Base-by-base conservation (phyloP, 2,329 filamentous ascomycete genomes). In the Biscogniauxia marginata region DNA sequence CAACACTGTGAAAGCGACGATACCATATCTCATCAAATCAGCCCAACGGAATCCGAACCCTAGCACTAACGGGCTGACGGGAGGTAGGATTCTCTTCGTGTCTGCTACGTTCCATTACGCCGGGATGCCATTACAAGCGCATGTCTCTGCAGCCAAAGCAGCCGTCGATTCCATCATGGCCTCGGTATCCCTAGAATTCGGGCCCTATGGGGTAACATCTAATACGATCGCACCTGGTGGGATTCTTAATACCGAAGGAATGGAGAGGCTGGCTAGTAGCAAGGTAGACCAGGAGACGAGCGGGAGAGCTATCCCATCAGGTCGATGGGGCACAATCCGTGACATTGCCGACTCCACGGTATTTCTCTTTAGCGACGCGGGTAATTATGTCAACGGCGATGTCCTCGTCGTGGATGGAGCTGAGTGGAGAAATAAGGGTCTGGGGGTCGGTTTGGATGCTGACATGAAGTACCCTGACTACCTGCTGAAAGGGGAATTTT, bases 281-380 rank as follows among this genome's bases (percentile, higher is more conserved):
- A 64, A 70, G 45, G 65, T 70, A 7, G 70, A 74, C 52, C 54
- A 63, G 49, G 65, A 70, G 21, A 63, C 71, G 39, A 69, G 73
- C 50, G 68, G 66, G 4, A 77, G 74, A 61, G 68, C 71, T 7
- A 82, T 96, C 39, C 95, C 95, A 0, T 75, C 87, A 2, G 91
- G 91, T 1, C 81, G 93, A 55, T 85, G 86, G 73, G 95, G 93
- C 6, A 84, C 84, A 0, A 85, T 96, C 22, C 89, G 88, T 62
- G 93, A 99, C 69, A 92, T 99, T 67, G 89, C 92, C 0, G 93
- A 99, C 73, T 90, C 93, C 1, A 97, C 93, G 0, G 84, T 98
- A 0, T 99, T 87, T 67, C 73, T 98, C 54, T 95, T 97, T 70
- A 90, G 89, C 47, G 90, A 96, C 47, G 86, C 91, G 0, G 93